Percentiles rank a stretch among this genome's conserved stretches.
Conservation (phyloP, 345 rosid genomes). For the Acer campestre region DNA sequence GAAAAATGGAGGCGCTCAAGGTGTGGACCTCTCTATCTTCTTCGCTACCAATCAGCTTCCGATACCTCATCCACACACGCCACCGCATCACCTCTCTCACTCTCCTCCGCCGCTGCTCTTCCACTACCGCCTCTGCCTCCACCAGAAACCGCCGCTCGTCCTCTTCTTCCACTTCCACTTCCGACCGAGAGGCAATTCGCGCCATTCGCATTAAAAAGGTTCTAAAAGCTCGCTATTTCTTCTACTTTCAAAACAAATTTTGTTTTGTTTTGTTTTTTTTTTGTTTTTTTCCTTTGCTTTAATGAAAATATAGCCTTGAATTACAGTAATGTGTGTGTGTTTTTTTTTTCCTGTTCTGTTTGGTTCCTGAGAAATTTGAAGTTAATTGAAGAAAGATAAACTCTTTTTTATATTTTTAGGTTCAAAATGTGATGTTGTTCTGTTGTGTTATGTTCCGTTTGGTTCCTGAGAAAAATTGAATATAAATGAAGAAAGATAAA, state of each 20-base stretch:
- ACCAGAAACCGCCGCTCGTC: conserved; percentile 57
- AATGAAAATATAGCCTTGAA: no score
- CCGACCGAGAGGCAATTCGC: conserved; percentile 93
- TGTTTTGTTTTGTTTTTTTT: no score
- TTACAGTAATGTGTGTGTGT: not conserved
- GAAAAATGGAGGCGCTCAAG: conserved; percentile 75
- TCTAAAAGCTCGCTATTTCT: not conserved
- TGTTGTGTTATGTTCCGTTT: not conserved
- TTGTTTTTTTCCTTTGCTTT: not conserved
- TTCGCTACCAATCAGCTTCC: conserved; percentile 41
- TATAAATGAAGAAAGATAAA: not conserved
- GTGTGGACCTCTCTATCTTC: conserved; percentile 56
- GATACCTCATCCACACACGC: conserved; percentile 28
- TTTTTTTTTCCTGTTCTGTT: not conserved
- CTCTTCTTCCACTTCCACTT: conserved; percentile 58
- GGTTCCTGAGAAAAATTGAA: not conserved
- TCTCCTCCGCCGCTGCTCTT: conserved; percentile 44
- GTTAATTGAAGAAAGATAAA: not conserved
- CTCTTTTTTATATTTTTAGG: no score
- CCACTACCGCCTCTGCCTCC: conserved; percentile 38
- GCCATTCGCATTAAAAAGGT: conserved; percentile 90
- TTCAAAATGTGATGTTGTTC: not conserved
- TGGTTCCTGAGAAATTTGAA: not conserved
- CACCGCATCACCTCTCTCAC: conserved; percentile 26
- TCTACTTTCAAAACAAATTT: not conserved